phyloP scores from a whole-genome alignment of 2,329 filamentous ascomycete species.

The Xylariaceae sp. region DNA sequence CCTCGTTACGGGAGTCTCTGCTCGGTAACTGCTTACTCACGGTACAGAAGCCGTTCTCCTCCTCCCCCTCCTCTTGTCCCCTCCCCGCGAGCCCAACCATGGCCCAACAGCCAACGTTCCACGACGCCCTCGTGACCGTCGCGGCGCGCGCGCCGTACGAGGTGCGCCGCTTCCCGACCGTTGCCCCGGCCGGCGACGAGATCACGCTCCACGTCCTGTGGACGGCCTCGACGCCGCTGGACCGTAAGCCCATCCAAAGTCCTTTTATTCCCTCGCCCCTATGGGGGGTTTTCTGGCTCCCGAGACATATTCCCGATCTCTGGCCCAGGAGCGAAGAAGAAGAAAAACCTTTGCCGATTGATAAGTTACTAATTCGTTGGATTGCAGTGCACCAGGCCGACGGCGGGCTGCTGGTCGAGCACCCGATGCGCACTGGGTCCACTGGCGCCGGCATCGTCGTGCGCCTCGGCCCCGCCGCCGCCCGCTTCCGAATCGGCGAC shows the following conservation, averaged over 20 bases:
- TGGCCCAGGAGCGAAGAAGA: too few species aligned
- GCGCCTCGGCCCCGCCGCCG: conserved; percentile 36
- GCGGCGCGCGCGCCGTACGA: conserved; percentile 19
- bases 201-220: conserved; percentile 47
- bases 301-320: too few species aligned
- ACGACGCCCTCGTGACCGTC: conserved; percentile 20
- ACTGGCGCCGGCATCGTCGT: conserved; percentile 45
- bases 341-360: too few species aligned
- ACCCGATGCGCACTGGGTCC: conserved; percentile 43
- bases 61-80: neutral
- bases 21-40: too few species aligned
- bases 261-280: too few species aligned
- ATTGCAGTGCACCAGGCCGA: conserved; percentile 55
- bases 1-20: too few species aligned
- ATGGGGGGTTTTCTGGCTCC: too few species aligned
- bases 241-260: too few species aligned
- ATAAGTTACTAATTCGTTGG: too few species aligned
- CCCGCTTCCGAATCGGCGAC: conserved; percentile 43
- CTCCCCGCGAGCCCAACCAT: conserved; percentile 6
- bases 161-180: conserved; percentile 16
- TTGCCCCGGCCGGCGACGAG: conserved; percentile 34
- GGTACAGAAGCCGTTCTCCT: too few species aligned
- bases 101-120: conserved; percentile 9
- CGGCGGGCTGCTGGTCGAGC: conserved; percentile 45
- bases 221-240: conserved; percentile 53